These are phyloP conservation scores for Capsaspora owczarzaki DNA, from an alignment of 78 protist species.

Conservation along the genomic window DNA sequence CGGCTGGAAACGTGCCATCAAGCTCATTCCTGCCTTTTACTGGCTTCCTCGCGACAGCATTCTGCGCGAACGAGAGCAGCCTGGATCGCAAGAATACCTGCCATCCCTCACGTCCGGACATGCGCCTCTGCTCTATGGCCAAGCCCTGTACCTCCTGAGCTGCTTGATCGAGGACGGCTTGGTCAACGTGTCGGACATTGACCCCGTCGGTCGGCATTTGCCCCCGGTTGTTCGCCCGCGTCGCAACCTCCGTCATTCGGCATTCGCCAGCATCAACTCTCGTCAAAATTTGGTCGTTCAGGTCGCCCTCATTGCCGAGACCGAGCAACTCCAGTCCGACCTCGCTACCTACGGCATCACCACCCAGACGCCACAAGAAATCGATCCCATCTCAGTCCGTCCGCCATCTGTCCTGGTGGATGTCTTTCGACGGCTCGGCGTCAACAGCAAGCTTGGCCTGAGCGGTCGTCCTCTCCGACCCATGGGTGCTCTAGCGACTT, in stretches of 20 bases:
- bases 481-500: constrained; percentile 8
- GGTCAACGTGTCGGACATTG: neutral
- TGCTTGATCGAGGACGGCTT: neutral
- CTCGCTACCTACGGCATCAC: constrained; percentile 22
- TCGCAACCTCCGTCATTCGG: no score
- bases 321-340: constrained; percentile 4
- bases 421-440: constrained; percentile 2
- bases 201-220: neutral
- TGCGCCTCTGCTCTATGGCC: neutral
- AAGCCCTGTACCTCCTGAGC: neutral
- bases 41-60: no score
- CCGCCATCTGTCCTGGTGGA: constrained; percentile 8
- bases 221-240: neutral
- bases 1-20: no score
- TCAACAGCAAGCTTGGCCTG: neutral
- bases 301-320: constrained; percentile 13
- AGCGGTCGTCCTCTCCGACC: constrained; percentile 22
- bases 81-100: no score
- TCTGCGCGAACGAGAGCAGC: no score
- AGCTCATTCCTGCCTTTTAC: no score
- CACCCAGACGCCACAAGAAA: constrained; percentile 15
- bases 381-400: constrained; percentile 13
- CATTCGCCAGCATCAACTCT: neutral
- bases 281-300: constrained; percentile 17
- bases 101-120: no score